phyloP scores from a whole-genome alignment of 805 yeast genomes.

The Ogataea salicorniae region DNA sequence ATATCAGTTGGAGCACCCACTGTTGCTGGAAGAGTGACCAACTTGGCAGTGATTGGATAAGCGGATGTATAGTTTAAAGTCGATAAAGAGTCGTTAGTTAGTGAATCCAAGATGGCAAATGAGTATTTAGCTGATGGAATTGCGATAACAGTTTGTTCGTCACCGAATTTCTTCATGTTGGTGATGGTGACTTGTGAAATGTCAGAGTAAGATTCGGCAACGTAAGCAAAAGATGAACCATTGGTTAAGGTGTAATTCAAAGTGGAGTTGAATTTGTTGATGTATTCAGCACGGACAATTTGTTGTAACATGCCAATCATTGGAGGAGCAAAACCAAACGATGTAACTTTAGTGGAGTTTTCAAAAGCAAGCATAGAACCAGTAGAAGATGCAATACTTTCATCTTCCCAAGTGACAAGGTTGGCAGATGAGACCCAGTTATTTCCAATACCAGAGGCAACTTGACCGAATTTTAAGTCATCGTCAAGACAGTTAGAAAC shows the following conservation, averaged over 20 bases:
- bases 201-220: constrained; percentile 26
- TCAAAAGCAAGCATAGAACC: constrained; percentile 34
- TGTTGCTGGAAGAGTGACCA: constrained; percentile 15
- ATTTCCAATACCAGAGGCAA: constrained; percentile 36
- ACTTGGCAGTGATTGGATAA: constrained; percentile 30
- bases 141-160: constrained; percentile 29
- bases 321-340: constrained; percentile 35
- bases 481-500: constrained; percentile 50
- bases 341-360: constrained; percentile 28
- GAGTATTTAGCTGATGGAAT: constrained; percentile 23
- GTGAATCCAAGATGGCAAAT: constrained; percentile 21
- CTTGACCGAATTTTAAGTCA: constrained; percentile 20
- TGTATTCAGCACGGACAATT: constrained; percentile 33
- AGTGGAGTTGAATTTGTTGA: constrained; percentile 31
- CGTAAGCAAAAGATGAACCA: constrained; percentile 32
- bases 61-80: constrained; percentile 16
- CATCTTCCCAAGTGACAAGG: constrained; percentile 49
- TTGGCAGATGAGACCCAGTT: constrained; percentile 62
- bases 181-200: constrained; percentile 37
- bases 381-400: constrained; percentile 31
- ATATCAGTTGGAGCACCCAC: constrained; percentile 18
- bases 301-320: constrained; percentile 34
- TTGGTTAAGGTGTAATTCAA: constrained; percentile 34
- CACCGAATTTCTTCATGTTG: constrained; percentile 35
- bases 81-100: constrained; percentile 13